phyloP scores from a whole-genome alignment of 345 rosid genomes.

The Heritiera fomes region DNA sequence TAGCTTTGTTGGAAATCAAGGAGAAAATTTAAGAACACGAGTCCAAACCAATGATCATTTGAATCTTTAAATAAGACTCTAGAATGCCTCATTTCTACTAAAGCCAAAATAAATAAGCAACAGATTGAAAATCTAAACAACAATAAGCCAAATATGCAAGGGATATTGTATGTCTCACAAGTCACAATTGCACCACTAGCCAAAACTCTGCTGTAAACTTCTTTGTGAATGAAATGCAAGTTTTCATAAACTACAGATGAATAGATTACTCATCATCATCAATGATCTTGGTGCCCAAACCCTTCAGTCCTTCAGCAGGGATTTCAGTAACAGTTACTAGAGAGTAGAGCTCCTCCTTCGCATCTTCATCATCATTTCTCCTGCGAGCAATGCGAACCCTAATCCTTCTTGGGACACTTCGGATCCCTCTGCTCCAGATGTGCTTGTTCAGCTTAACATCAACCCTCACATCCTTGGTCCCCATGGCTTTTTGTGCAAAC shows the following conservation, averaged over 20 bases:
- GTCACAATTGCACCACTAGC: constrained; percentile 2
- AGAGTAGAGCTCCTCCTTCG: constrained; percentile 67
- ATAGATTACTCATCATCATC: constrained; percentile 58
- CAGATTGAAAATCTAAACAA: background rate
- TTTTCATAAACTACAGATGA: constrained; percentile 1
- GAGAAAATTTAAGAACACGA: background rate
- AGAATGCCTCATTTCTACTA: background rate
- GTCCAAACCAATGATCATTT: background rate
- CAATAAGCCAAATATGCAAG: background rate
- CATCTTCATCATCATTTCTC: constrained; percentile 72
- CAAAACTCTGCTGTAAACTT: constrained; percentile 6
- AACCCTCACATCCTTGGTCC: constrained; percentile 49
- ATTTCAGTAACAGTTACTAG: constrained; percentile 62
- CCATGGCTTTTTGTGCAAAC: constrained; percentile 62
- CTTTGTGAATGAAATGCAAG: background rate
- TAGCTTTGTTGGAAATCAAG: background rate
- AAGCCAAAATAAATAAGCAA: background rate
- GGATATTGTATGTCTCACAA: background rate
- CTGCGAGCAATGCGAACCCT: constrained; percentile 61
- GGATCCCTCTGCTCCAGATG: constrained; percentile 67
- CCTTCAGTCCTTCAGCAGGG: constrained; percentile 54
- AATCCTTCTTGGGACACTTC: constrained; percentile 65
- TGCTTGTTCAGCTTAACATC: constrained; percentile 67
- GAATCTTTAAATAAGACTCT: background rate
- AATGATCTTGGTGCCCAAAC: constrained; percentile 59